These are phyloP conservation scores for Phytophthora rubi DNA, from an alignment of 352 stramenopile species.

Conservation along the genomic window DNA sequence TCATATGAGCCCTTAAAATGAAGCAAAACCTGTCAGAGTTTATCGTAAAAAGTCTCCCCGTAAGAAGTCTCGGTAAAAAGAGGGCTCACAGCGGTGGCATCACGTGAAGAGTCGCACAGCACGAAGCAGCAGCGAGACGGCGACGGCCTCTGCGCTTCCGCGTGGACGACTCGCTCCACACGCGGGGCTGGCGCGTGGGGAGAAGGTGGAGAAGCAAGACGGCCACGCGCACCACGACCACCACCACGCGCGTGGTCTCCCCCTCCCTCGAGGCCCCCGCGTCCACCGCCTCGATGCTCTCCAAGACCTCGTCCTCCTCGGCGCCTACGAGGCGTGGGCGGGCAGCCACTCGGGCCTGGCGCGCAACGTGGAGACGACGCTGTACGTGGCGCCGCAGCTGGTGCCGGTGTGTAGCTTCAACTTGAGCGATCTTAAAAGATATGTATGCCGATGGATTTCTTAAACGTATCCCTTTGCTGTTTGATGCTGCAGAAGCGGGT, in stretches of 20 bases:
- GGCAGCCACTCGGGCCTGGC: constrained; percentile 59
- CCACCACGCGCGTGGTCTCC: constrained; percentile 3
- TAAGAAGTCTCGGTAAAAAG: too few species aligned
- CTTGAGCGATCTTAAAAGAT: background rate
- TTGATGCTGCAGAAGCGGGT: constrained; percentile 48
- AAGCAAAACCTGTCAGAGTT: too few species aligned
- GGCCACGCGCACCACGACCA: constrained; percentile 12
- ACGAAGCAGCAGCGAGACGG: too few species aligned
- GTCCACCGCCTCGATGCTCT: background rate
- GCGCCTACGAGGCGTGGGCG: constrained; percentile 75
- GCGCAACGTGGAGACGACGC: constrained; percentile 77
- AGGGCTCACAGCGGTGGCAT: too few species aligned
- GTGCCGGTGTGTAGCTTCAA: constrained; percentile 53
- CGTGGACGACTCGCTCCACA: too few species aligned
- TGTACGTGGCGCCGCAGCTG: constrained; percentile 82
- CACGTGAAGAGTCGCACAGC: too few species aligned
- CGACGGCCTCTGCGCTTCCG: too few species aligned
- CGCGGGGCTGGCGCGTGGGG: too few species aligned
- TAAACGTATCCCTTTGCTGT: background rate
- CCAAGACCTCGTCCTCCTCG: constrained; percentile 35
- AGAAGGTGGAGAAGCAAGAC: background rate
- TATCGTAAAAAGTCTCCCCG: too few species aligned
- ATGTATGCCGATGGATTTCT: background rate
- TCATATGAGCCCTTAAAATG: too few species aligned
- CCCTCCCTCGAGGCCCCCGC: background rate